phyloP scores from a whole-genome alignment of 1,284 basidiomycete species.

The Fistulinella cinereoalba region DNA sequence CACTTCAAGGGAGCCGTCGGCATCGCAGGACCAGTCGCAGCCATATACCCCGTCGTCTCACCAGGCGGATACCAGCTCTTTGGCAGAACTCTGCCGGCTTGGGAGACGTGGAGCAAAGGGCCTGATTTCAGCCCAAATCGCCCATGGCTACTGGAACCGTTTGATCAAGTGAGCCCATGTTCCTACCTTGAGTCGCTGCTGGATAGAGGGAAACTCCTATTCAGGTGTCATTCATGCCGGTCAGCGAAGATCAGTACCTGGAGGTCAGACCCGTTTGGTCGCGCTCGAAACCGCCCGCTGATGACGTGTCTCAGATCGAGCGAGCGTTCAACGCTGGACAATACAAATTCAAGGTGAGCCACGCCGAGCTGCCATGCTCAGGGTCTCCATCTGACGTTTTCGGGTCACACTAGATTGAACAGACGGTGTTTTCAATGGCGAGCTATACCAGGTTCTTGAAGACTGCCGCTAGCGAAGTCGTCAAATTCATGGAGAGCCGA shows the following conservation, averaged over 20 bases:
- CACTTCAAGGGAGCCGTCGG: conserved; percentile 57
- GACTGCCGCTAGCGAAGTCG: conserved; percentile 43
- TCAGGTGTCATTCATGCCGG: conserved; percentile 47
- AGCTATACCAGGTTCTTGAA: conserved; percentile 47
- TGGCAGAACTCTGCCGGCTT: conserved; percentile 55
- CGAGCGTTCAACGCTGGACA: conserved; percentile 59
- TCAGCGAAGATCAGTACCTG: conserved; percentile 46
- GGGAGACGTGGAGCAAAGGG: conserved; percentile 62
- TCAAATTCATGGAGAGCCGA: conserved; percentile 43
- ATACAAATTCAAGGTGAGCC: conserved; percentile 51
- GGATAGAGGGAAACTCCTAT: no score
- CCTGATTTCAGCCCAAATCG: conserved; percentile 42
- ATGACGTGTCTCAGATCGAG: conserved; percentile 41
- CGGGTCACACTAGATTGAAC: conserved; percentile 41
- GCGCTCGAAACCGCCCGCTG: neutral
- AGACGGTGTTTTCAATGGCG: conserved; percentile 50
- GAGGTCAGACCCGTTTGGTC: conserved; percentile 29
- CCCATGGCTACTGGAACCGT: conserved; percentile 63
- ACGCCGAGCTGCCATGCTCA: neutral
- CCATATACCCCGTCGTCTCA: conserved; percentile 65
- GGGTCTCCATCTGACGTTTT: neutral
- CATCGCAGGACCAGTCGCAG: conserved; percentile 56
- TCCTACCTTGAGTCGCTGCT: no score
- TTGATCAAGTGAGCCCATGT: conserved; percentile 52
- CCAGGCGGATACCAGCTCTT: conserved; percentile 67